Evolutionary conservation across 352 stramenopile genomes (phyloP), one percentile per base, ranked within the genome.

Genomic region (Pilasporangium apinafurcum): DNA sequence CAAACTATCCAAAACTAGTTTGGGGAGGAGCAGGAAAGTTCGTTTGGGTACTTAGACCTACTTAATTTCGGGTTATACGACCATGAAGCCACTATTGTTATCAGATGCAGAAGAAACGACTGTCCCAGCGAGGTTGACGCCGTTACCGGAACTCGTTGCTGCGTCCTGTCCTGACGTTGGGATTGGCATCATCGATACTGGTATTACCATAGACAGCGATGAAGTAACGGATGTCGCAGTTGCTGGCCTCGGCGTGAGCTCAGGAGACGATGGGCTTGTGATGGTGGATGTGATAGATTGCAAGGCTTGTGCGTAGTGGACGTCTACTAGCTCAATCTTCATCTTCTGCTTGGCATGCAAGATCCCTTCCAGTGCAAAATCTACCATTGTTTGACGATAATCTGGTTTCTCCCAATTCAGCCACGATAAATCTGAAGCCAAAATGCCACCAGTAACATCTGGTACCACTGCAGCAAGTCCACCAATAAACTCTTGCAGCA

Each of bases 381-480:
- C 68, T 12, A 85, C 44, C 57, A 72, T 69, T 13, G 68, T 74
- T 51, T 78, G 53, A 4, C 65, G 67, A 31, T 80, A 80, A 51
- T 81, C 69, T 13, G 66, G 65, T 44, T 82, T 86, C 43, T 81
- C 73, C 69, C 70, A 86, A 44, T 82, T 83, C 22, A 83, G 46
- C 35, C 48, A 49, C 16, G 42, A 45, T 10, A 86, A 39, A 39
- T 82, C 69, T 0, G 53, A 41, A 25, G 56, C 61, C 18, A 85
- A 35, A 8, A 64, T 59, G 27, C 51, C 48, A 1, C 53, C 42
- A 16, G 53, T 53, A 4, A 59, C 45, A 21, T 76, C 65, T 8
- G 69, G 67, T 17, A 81, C 58, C 7, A 77, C 69, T 5, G 54
- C 53, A 5, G 70, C 55, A 17, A 83, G 57, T 0, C 68, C 68